Conservation (phyloP, 2,329 filamentous ascomycete genomes). For the Diaporthe eres region DNA sequence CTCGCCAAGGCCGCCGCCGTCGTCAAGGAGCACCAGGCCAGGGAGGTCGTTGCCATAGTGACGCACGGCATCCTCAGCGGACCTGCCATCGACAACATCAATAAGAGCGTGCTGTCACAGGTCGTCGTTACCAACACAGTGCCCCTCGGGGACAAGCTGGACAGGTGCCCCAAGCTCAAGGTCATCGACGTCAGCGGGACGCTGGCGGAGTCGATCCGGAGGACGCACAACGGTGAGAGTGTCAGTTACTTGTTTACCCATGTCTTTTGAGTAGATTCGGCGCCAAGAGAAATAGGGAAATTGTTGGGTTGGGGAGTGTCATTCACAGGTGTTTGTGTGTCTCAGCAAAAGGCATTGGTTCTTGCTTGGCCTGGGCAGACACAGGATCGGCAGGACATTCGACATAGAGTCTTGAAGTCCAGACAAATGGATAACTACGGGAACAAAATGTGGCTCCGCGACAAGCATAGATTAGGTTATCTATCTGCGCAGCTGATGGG, state of each 20-base stretch:
- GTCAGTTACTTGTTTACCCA: constrained; percentile 80
- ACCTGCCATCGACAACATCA: constrained; percentile 88
- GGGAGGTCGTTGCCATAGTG: constrained; percentile 92
- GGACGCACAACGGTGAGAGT: constrained; percentile 77
- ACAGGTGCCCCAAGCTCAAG: constrained; percentile 81
- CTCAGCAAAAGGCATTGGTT: not conserved
- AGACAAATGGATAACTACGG: not conserved
- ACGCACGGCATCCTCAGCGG: constrained; percentile 94
- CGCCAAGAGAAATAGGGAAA: not conserved
- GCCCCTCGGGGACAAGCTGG: constrained; percentile 82
- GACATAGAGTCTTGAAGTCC: not conserved
- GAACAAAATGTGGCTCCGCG: not conserved
- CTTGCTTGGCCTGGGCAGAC: not conserved
- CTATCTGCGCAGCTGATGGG: not conserved
- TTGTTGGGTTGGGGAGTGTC: not conserved
- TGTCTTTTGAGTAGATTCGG: constrained; percentile 52
- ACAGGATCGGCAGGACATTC: not conserved
- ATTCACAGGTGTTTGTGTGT: not conserved
- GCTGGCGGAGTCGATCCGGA: constrained; percentile 77
- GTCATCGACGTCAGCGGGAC: constrained; percentile 95
- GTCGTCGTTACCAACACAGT: constrained; percentile 94
- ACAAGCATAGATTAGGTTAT: not conserved
- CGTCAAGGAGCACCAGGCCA: constrained; percentile 87
- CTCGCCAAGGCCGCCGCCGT: constrained; percentile 88
- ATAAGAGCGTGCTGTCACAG: constrained; percentile 80